A percentile compares a stretch with the other conserved stretches of the same genome.
Evolutionary conservation across 1,284 basidiomycete species (phyloP).

Genomic region (Ganoderma boninense): DNA sequence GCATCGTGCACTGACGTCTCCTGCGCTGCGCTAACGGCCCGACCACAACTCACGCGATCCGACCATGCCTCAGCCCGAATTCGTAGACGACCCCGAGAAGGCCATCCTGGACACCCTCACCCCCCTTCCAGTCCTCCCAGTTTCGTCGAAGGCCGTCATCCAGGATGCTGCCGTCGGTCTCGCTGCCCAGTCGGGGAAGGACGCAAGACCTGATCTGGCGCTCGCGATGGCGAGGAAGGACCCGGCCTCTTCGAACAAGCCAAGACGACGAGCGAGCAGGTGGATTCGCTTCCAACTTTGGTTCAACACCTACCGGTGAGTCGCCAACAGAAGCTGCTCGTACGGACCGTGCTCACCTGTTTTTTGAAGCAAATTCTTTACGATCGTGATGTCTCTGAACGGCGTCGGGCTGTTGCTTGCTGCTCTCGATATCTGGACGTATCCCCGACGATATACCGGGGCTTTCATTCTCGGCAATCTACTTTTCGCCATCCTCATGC

Average conservation of each 20-base stretch:
- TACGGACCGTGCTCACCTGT: constrained; percentile 5
- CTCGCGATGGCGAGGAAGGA: constrained; percentile 34
- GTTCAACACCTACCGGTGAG: constrained; percentile 72
- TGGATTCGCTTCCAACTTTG: constrained; percentile 65
- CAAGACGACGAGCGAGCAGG: constrained; percentile 42
- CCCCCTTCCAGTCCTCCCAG: constrained; percentile 29
- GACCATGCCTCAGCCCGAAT: constrained; percentile 32
- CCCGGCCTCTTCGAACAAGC: constrained; percentile 30
- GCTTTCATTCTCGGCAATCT: constrained; percentile 67
- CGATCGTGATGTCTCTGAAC: constrained; percentile 60
- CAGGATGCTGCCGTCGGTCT: constrained; percentile 28
- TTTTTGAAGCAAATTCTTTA: constrained; percentile 64
- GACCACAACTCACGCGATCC: constrained; percentile 21
- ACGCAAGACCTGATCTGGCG: constrained; percentile 26
- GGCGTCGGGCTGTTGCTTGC: constrained; percentile 58
- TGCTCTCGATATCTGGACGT: constrained; percentile 60
- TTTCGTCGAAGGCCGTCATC: constrained; percentile 31
- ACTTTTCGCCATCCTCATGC: constrained; percentile 49
- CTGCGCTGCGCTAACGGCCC: neutral
- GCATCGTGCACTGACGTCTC: constrained; percentile 26
- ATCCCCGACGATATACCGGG: constrained; percentile 65
- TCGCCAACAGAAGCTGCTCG: neutral
- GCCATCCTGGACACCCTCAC: constrained; percentile 37
- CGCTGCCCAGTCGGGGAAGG: constrained; percentile 26
- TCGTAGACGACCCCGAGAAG: constrained; percentile 42